Percentiles rank a stretch among this genome's conserved stretches.
phyloP scores from a whole-genome alignment of 768 basidiomycete species.

The Lactarius trivialis region DNA sequence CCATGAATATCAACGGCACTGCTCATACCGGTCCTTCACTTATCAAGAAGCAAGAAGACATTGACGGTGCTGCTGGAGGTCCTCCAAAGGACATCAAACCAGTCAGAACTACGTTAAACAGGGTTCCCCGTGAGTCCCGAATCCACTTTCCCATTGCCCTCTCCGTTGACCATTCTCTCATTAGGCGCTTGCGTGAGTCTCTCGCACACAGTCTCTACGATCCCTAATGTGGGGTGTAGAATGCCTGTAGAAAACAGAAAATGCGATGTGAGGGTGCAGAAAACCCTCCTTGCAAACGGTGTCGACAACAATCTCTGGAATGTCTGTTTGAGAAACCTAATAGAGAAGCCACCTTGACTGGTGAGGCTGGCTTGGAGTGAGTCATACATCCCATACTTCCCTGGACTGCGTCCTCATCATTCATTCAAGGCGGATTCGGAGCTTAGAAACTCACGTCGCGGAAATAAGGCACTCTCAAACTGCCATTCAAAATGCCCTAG shows the following conservation, averaged over 20 bases:
- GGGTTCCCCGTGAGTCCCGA: slow-evolving; percentile 70
- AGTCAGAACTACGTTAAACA: slow-evolving; percentile 70
- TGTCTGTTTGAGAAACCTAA: slow-evolving; percentile 95
- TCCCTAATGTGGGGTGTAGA: slow-evolving; percentile 39
- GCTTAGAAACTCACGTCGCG: slow-evolving; percentile 78
- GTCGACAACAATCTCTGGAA: slow-evolving; percentile 81
- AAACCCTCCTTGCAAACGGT: slow-evolving; percentile 93
- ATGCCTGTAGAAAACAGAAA: slow-evolving; percentile 94
- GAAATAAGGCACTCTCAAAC: slow-evolving; percentile 70
- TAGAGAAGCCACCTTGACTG: slow-evolving; percentile 77
- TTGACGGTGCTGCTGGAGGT: slow-evolving; percentile 34
- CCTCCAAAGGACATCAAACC: slow-evolving; percentile 59
- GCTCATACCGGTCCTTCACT: slow-evolving; percentile 6
- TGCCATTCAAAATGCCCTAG: slow-evolving; percentile 70
- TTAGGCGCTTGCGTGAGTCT: slow-evolving; percentile 72
- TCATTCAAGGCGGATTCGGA: slow-evolving; percentile 71
- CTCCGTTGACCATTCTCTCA: slow-evolving; percentile 19
- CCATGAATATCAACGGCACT: slow-evolving; percentile 24
- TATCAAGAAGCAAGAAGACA: slow-evolving; percentile 59
- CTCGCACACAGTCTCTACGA: not conserved
- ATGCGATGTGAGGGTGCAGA: slow-evolving; percentile 97
- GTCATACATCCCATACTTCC: slow-evolving; percentile 28
- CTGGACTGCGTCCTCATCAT: not conserved
- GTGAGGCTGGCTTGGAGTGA: slow-evolving; percentile 86
- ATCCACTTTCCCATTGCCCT: slow-evolving; percentile 19